Evolutionary conservation across 2,329 filamentous ascomycete genomes (phyloP).

Genomic region (Aspergillus jensenii): DNA sequence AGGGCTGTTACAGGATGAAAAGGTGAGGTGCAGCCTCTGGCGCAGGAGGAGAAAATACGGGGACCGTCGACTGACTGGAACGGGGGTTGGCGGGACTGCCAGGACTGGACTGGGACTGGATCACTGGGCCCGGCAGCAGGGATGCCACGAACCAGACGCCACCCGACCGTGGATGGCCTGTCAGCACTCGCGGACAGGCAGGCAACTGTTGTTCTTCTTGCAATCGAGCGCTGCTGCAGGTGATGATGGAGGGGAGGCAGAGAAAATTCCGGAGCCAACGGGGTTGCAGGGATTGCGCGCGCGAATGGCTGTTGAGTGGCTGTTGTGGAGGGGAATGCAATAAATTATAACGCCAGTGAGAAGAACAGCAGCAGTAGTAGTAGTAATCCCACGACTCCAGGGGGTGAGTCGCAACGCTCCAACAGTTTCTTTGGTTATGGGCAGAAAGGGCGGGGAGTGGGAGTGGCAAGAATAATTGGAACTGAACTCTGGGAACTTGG

Average conservation of each 20-base stretch:
- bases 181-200: slow-evolving; percentile 1
- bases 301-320: background rate
- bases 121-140: background rate
- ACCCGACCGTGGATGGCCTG: slow-evolving; percentile 10
- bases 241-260: slow-evolving; percentile 8
- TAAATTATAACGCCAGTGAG: background rate
- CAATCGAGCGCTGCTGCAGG: background rate
- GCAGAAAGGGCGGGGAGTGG: slow-evolving; percentile 7
- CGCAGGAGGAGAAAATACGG: slow-evolving; percentile 6
- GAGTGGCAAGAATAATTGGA: slow-evolving; percentile 10
- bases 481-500: background rate
- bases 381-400: background rate
- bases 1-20: slow-evolving; percentile 5
- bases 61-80: no score
- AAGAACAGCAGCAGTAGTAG: background rate
- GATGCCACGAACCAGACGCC: slow-evolving; percentile 7
- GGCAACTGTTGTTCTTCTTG: no score
- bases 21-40: slow-evolving; percentile 2
- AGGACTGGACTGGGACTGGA: slow-evolving; percentile 1
- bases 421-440: background rate
- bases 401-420: background rate
- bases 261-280: slow-evolving; percentile 9
- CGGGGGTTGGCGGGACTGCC: slow-evolving; percentile 3
- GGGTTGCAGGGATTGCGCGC: background rate
- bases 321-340: background rate